These are phyloP conservation scores for Cutaneotrichosporon cutaneum DNA, from an alignment of 1,284 basidiomycete species.

Conservation along the genomic window DNA sequence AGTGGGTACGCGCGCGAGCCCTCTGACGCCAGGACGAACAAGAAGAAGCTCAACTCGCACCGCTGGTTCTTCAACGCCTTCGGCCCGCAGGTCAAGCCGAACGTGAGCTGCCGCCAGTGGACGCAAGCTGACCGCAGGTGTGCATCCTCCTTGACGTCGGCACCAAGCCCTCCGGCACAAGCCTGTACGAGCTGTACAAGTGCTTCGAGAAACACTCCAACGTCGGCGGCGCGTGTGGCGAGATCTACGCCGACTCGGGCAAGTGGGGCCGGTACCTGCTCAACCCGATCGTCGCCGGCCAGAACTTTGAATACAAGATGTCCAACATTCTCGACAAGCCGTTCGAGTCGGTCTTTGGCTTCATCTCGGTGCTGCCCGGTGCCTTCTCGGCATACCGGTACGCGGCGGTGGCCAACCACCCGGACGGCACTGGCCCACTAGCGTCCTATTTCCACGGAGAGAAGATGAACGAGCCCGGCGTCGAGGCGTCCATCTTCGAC, in stretches of 20 bases:
- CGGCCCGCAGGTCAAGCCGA: conserved; percentile 37
- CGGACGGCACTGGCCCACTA: conserved; percentile 81
- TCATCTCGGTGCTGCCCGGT: conserved; percentile 80
- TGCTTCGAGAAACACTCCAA: conserved; percentile 85
- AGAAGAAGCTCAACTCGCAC: conserved; percentile 90
- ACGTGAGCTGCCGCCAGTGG: conserved; percentile 64
- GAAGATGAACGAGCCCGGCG: conserved; percentile 62
- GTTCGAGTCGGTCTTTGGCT: conserved; percentile 85
- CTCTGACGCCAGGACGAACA: conserved; percentile 57
- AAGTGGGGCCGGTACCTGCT: conserved; percentile 74
- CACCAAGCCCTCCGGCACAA: conserved; percentile 88
- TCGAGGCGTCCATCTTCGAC: conserved; percentile 55
- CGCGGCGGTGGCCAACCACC: conserved; percentile 74
- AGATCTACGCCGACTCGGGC: conserved; percentile 74
- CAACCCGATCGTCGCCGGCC: conserved; percentile 84
- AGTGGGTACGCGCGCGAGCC: conserved; percentile 52
- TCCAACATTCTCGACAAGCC: conserved; percentile 91
- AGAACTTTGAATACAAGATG: conserved; percentile 82
- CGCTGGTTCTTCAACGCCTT: conserved; percentile 96
- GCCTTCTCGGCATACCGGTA: conserved; percentile 92
- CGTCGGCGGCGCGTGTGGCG: conserved; percentile 93
- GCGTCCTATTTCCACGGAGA: conserved; percentile 89
- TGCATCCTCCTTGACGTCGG: conserved; percentile 87
- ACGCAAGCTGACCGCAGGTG: conserved; percentile 55
- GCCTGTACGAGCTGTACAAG: conserved; percentile 73